Evolutionary conservation across 1,139 yeast genomes (phyloP), one percentile per base, ranked within the genome.

Genomic region (Schwanniomyces etchellsii): DNA sequence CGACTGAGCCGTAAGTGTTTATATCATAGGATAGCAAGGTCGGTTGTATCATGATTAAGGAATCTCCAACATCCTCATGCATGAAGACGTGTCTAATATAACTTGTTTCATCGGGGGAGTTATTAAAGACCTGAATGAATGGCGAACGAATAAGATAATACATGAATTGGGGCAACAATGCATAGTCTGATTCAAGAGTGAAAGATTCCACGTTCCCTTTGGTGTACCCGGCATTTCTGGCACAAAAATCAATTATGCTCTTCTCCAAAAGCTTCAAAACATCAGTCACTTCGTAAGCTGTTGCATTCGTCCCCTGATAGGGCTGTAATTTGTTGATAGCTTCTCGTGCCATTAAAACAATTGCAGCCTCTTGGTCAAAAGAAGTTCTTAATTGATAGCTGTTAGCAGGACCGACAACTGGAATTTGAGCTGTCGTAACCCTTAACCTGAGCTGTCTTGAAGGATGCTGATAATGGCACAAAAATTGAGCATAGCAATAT

Each of bases 31-130:
- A 65, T 3, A 80, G 68, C 54, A 89, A 73, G 0, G 97, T 86
- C 36, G 97, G 97, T 63, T 89, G 97, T 46, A 89, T 89, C 96
- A 89, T 89, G 42, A 88, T 83, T 52, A 89, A 69, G n/a, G 97
- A 84, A 59, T 89, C 91, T 41, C 82, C 81, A 32, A 91, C 81
- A 54, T 81, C 88, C 48, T 81, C 89, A 27, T 76, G 77, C 57
- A 74, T 60, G 45, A 81, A 72, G 10, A 75, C 59, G 46, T 81
- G 89, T 42, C 88, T 68, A 35, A 78, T 70, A 52, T 70, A 82
- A 23, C 79, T 68, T 2, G 88, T 78, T 52, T 82, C 93, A 55
- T 82, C 93, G 0, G 93, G 93, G 1, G 91, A 81, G 44, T 76
- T 77, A 51, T 79, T 79, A 57, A 82, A 82, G 18, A 81, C 79